Percentiles rank a stretch among this genome's conserved stretches.
Evolutionary conservation across 2,329 filamentous ascomycete species (phyloP).

Genomic region (Pseudogymnoascus destructans): DNA sequence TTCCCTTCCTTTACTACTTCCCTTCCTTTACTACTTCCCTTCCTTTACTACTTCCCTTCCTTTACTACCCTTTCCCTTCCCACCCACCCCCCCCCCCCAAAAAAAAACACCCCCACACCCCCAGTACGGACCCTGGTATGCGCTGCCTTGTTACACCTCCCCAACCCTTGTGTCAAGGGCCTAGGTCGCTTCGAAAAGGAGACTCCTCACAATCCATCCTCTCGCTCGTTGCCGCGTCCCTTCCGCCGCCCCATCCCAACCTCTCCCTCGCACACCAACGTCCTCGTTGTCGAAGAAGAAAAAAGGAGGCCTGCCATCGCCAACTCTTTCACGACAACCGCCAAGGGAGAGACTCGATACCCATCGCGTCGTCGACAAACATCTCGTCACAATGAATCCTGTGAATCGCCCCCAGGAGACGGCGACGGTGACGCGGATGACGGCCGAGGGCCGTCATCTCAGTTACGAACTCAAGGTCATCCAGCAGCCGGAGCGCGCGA

Average conservation of each 20-base stretch:
- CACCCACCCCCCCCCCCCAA: no score
- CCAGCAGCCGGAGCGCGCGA: constrained; percentile 85
- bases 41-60: no score
- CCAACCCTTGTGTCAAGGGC: background rate
- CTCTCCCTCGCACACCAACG: background rate
- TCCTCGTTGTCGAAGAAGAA: background rate
- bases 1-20: no score
- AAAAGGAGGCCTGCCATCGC: background rate
- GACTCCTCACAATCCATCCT: background rate
- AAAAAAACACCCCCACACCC: no score
- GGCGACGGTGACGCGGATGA: constrained; percentile 31
- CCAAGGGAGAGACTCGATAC: background rate
- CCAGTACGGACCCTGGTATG: background rate
- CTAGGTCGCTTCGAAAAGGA: background rate
- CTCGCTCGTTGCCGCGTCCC: constrained; percentile 1
- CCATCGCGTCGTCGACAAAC: background rate
- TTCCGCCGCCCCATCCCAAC: background rate
- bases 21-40: no score
- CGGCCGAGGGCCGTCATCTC: constrained; percentile 61
- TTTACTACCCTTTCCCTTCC: no score
- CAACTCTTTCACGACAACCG: background rate
- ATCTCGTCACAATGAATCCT: background rate
- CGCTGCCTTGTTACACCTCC: background rate
- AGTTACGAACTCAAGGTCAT: constrained; percentile 76
- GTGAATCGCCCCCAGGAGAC: background rate